Conservation (phyloP, 106 monocot species). For the Dendrobium huoshanense region DNA sequence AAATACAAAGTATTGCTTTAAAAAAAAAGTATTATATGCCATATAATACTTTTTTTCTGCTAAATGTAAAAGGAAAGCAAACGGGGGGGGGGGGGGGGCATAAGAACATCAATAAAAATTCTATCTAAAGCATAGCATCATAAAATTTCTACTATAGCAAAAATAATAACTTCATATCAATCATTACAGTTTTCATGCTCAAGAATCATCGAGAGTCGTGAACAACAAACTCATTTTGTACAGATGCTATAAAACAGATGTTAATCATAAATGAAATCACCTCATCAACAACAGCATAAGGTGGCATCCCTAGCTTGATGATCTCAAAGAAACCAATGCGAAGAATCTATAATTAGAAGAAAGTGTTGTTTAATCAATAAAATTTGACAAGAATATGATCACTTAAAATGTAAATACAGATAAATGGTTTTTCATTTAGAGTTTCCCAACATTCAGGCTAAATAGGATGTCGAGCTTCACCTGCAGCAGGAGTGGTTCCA, state of each 20-base stretch:
- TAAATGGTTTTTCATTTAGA: neutral
- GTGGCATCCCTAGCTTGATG: conserved; percentile 73
- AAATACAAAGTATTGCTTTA: neutral
- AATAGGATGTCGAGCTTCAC: conserved; percentile 20
- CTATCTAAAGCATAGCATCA: neutral
- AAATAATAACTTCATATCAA: neutral
- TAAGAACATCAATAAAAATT: neutral
- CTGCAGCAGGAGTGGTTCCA: conserved; percentile 98
- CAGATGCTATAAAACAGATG: neutral
- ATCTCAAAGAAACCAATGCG: conserved; percentile 93
- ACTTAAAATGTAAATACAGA: neutral
- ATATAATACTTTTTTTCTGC: neutral
- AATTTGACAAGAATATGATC: neutral
- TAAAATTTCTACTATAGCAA: neutral
- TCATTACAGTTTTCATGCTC: neutral
- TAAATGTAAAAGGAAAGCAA: neutral
- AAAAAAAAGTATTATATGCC: neutral
- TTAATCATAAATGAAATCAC: conserved; percentile 24
- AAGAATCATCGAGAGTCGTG: neutral
- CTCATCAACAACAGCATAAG: conserved; percentile 96
- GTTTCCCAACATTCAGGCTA: neutral
- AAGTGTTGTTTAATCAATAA: neutral
- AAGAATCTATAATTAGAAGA: conserved; percentile 63
- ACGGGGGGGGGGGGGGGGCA: too few relatives aligned
- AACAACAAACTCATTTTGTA: neutral